A percentile compares a stretch with the other conserved stretches of the same genome.
Evolutionary conservation across 2,329 filamentous ascomycete genomes (phyloP).

Genomic region (Raffaelea deltoideospora): DNA sequence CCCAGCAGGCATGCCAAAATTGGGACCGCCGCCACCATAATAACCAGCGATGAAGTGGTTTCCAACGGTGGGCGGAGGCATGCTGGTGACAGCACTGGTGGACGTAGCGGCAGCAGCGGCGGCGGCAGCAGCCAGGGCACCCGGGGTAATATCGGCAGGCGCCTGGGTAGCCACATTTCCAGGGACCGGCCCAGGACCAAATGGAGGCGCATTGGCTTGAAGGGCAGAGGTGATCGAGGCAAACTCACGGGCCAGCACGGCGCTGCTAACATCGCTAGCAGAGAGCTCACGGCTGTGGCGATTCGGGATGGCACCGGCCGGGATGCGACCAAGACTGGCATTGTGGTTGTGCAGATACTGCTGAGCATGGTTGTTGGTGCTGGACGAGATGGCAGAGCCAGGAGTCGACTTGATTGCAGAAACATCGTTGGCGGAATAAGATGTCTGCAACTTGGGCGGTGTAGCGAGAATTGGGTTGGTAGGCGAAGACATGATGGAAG

Average conservation of each 20-base stretch:
- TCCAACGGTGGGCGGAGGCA: constrained; percentile 10
- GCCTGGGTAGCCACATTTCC: constrained; percentile 12
- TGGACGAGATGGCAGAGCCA: constrained; percentile 27
- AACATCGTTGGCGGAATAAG: constrained; percentile 81
- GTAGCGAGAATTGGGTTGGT: constrained; percentile 39
- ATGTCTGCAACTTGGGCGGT: constrained; percentile 66
- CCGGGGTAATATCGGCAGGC: too few species aligned
- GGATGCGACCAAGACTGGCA: constrained; percentile 66
- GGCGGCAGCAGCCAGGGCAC: constrained; percentile 9
- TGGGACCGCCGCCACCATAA: constrained; percentile 15
- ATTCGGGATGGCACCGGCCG: constrained; percentile 46
- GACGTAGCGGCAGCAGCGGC: constrained; percentile 13
- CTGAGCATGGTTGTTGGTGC: constrained; percentile 43
- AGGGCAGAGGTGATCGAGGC: constrained; percentile 55
- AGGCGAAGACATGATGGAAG: constrained; percentile 29
- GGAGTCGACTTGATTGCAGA: constrained; percentile 65
- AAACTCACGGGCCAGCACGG: constrained; percentile 28
- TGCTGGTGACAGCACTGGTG: constrained; percentile 4
- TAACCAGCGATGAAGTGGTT: constrained; percentile 15
- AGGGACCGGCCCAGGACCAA: constrained; percentile 46
- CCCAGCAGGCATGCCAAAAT: constrained; percentile 5
- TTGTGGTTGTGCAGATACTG: constrained; percentile 64
- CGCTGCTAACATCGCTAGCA: constrained; percentile 22
- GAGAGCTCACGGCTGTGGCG: constrained; percentile 63
- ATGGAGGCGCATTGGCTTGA: constrained; percentile 66